Conservation (phyloP, 768 basidiomycete genomes). For the Leucosporidium creatinivorum region DNA sequence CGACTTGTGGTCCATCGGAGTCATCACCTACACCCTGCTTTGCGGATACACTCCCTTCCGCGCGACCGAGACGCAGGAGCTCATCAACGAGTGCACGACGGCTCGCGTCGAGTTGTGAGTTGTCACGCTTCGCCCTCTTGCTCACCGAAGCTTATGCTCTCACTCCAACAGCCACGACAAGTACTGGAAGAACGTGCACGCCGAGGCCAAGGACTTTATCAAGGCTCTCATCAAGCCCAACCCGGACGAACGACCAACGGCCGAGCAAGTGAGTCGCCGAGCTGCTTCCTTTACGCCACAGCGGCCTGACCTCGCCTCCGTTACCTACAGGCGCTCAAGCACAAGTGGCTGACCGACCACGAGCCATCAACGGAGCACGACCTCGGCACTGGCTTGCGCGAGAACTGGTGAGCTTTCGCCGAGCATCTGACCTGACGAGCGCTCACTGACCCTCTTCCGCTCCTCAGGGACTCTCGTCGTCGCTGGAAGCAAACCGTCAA, state of each 20-base stretch:
- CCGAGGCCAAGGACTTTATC: slow-evolving; percentile 78
- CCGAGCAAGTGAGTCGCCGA: slow-evolving; percentile 51
- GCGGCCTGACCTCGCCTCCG: neutral
- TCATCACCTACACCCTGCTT: slow-evolving; percentile 83
- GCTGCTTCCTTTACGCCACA: neutral
- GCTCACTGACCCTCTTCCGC: neutral
- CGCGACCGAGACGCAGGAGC: slow-evolving; percentile 64
- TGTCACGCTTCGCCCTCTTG: too few species aligned
- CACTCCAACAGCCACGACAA: slow-evolving; percentile 55
- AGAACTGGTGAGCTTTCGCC: slow-evolving; percentile 53
- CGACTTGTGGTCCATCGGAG: slow-evolving; percentile 86
- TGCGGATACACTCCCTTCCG: slow-evolving; percentile 92
- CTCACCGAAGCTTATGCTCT: neutral
- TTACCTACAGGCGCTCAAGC: too few species aligned
- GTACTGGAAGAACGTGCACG: slow-evolving; percentile 86
- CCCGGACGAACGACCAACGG: slow-evolving; percentile 63
- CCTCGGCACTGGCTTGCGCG: slow-evolving; percentile 61
- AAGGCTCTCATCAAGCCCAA: slow-evolving; percentile 61
- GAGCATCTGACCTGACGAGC: too few species aligned
- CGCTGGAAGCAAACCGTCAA: slow-evolving; percentile 67
- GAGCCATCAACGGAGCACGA: slow-evolving; percentile 65
- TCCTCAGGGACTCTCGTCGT: neutral
- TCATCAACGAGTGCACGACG: slow-evolving; percentile 74
- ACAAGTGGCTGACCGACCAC: slow-evolving; percentile 48
- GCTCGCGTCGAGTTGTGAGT: slow-evolving; percentile 67